Percentiles rank a stretch among this genome's conserved stretches.
These are phyloP conservation scores for Phascolomyces articulosus DNA, from an alignment of 371 early-diverging fungal genomes.

Conservation along the genomic window DNA sequence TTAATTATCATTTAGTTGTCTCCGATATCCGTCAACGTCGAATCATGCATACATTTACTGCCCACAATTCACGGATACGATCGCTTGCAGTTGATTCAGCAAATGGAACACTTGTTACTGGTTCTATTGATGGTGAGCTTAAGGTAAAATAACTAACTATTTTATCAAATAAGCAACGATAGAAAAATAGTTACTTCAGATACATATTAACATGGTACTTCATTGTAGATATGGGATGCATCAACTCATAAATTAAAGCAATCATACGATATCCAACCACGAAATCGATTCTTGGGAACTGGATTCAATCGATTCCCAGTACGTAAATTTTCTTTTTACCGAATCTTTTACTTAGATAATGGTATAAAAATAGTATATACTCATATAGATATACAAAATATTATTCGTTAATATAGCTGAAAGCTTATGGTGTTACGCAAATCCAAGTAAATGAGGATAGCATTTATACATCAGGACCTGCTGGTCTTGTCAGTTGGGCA, in stretches of 20 bases:
- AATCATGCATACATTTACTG: conserved; percentile 70
- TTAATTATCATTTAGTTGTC: conserved; percentile 48
- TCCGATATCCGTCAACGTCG: conserved; percentile 77
- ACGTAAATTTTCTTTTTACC: conserved; percentile 19
- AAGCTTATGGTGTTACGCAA: conserved; percentile 56
- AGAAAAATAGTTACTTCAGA: background rate
- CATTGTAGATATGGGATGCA: conserved; percentile 67
- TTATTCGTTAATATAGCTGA: conserved; percentile 26
- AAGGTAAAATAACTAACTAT: conserved; percentile 34
- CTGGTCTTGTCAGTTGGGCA: conserved; percentile 43
- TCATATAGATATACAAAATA: too few species aligned
- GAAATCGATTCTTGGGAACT: conserved; percentile 61
- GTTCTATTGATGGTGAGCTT: conserved; percentile 63
- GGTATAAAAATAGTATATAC: background rate
- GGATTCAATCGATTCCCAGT: conserved; percentile 63
- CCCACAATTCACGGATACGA: conserved; percentile 71
- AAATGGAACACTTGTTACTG: conserved; percentile 63
- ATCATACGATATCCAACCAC: conserved; percentile 55
- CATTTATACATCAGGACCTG: conserved; percentile 51
- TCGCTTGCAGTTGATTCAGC: conserved; percentile 67
- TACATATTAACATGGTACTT: background rate
- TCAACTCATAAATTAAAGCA: conserved; percentile 58
- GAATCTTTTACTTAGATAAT: background rate
- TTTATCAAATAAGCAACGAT: background rate
- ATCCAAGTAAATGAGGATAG: conserved; percentile 33